Evolutionary conservation across 2,329 filamentous ascomycete species (phyloP), one percentile per base, ranked within the genome.

Genomic region (Stagonosporopsis rhizophila): DNA sequence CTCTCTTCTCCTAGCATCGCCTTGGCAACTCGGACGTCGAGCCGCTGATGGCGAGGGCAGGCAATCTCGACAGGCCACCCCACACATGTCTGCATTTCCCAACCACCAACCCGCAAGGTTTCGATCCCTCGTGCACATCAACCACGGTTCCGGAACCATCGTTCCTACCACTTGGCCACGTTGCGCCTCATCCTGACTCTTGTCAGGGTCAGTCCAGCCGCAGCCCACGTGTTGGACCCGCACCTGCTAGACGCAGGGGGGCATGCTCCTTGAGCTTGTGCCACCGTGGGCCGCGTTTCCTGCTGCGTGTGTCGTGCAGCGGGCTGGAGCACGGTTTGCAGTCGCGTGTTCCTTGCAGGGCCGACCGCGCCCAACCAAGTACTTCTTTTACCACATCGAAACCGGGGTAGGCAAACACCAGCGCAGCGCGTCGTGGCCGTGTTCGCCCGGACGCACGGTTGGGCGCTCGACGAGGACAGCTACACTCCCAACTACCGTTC

Each of bases 231-330:
- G 53, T 42, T 52, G 30, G 51, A 56, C 47, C 53, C 53, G 44
- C 53, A 42, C 15, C 23, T 52, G 38, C 27, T 25, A 52, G n/a
- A 56, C 8, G 23, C 32, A 32, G 7, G 11, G 30, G 39, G 42
- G 42, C 53, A 44, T 44, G 53, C 35, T 12, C 37, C 30, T 49
- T 49, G 32, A 51, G 53, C 53, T 47, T 42, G 53, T 51, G 42
- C 53, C 53, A 51, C 41, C 9, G 12, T 25, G 41, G 37, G 46
- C 52, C 52, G 41, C 46, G 47, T 51, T 25, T 56, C 35, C 37
- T 56, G 35, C 45, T 52, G 42, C 28, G 39, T 52, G 54, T 57
- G 54, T 58, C 48, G 49, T 57, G 54, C 54, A 57, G 48, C 48
- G 54, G 48, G 44, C 47, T 56, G 53, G 53, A 22, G 47, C 53